phyloP scores from a whole-genome alignment of 2,329 filamentous ascomycete genomes.

The Sporothrix curviconia region DNA sequence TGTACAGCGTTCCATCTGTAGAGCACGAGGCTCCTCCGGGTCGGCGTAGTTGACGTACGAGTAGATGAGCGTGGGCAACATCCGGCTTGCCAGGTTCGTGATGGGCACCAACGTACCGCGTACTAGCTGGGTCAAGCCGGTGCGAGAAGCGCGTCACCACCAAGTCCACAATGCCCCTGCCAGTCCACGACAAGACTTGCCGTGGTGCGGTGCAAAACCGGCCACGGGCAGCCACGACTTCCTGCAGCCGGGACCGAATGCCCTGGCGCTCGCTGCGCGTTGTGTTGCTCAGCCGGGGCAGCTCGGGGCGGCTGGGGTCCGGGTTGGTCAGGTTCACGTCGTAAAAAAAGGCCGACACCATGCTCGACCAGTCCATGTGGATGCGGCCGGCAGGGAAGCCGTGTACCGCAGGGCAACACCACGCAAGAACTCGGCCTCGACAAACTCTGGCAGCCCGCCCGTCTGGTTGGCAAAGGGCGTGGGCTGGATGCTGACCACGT shows the following conservation, averaged over 20 bases:
- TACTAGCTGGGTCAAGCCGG: conserved; percentile 41
- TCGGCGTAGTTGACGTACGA: conserved; percentile 38
- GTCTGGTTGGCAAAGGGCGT: conserved; percentile 18
- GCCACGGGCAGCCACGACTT: conserved; percentile 22
- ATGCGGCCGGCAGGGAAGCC: conserved; percentile 38
- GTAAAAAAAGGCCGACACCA: conserved; percentile 47
- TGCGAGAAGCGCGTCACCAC: conserved; percentile 56
- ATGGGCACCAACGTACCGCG: conserved; percentile 25
- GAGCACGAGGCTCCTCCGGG: conserved; percentile 18
- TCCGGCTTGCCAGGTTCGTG: conserved; percentile 32
- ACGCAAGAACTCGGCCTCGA: conserved; percentile 30
- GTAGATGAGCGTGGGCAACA: conserved; percentile 24
- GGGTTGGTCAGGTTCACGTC: conserved; percentile 43
- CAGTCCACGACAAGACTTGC: conserved; percentile 46
- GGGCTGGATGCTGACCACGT: conserved; percentile 27
- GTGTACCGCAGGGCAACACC: conserved; percentile 39
- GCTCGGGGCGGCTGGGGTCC: conserved; percentile 23
- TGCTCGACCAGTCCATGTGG: conserved; percentile 41
- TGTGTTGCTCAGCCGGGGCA: conserved; percentile 22
- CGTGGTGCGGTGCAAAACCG: conserved; percentile 28
- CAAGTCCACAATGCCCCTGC: conserved; percentile 62
- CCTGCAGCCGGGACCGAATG: conserved; percentile 28
- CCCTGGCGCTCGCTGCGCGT: conserved; percentile 20
- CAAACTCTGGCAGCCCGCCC: conserved; percentile 16
- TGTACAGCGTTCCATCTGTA: conserved; percentile 36